phyloP scores from a whole-genome alignment of 768 basidiomycete species.

The Tulasnella calospora region DNA sequence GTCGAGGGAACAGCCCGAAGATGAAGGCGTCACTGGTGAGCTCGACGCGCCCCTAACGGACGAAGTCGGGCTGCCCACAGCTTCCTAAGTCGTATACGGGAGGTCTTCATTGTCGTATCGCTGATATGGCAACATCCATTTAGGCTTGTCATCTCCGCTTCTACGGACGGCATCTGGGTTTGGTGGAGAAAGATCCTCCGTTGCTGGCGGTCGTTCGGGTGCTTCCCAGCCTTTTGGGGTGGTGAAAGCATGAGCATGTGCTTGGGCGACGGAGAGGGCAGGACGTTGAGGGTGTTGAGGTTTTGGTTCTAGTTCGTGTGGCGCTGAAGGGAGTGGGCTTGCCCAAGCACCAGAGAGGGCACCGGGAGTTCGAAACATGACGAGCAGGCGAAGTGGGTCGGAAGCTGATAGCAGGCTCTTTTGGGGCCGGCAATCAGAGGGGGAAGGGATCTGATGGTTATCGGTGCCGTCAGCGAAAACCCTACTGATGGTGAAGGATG shows the following conservation, averaged over 20 bases:
- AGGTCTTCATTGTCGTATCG: neutral
- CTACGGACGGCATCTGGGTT: neutral
- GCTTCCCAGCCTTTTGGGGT: neutral
- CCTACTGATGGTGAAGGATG: neutral
- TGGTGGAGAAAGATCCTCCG: neutral
- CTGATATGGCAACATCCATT: neutral
- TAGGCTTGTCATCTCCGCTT: neutral
- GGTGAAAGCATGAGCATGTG: neutral
- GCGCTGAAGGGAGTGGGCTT: neutral
- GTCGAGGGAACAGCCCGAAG: neutral
- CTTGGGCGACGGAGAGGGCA: neutral
- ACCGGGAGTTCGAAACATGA: neutral
- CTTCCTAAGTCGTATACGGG: neutral
- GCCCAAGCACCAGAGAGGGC: neutral
- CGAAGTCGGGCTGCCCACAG: neutral
- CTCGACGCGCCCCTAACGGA: neutral
- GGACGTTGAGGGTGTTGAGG: neutral
- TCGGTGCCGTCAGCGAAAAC: neutral
- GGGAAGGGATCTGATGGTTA: constrained; percentile 1
- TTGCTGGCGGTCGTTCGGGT: neutral
- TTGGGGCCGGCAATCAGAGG: neutral
- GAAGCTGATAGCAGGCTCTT: neutral
- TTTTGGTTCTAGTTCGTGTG: neutral
- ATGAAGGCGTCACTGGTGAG: neutral
- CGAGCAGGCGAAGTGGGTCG: neutral